phyloP scores from a whole-genome alignment of 202 grass and related monocot genomes.

The Brachypodium distachyon region DNA sequence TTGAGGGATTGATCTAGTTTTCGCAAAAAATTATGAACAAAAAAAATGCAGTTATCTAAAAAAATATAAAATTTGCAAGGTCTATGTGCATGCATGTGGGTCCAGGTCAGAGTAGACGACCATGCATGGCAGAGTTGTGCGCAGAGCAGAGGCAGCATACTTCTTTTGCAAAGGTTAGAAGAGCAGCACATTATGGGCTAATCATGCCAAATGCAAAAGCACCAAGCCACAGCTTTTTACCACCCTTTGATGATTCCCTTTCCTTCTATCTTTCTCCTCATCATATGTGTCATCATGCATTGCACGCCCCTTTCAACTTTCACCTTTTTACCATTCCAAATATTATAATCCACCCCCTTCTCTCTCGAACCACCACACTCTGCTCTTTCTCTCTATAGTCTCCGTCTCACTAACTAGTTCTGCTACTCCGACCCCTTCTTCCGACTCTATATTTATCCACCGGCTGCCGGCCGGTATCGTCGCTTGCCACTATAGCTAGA shows the following conservation, averaged over 20 bases:
- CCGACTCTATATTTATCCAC: conserved; percentile 27
- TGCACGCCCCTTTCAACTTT: conserved; percentile 42
- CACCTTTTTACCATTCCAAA: conserved; percentile 15
- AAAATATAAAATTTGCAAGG: too few species aligned
- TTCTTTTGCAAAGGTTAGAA: not conserved
- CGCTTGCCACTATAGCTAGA: conserved; percentile 39
- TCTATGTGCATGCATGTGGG: not conserved
- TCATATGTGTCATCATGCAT: conserved; percentile 63
- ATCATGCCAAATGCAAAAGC: conserved; percentile 92
- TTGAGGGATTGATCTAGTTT: too few species aligned
- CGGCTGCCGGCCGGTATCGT: not conserved
- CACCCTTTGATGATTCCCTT: conserved; percentile 4
- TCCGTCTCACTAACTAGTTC: not conserved
- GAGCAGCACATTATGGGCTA: conserved; percentile 73
- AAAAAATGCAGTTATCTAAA: too few species aligned
- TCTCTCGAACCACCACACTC: not conserved
- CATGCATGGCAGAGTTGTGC: not conserved
- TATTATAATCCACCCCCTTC: not conserved
- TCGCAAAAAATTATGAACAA: too few species aligned
- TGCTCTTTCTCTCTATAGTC: not conserved
- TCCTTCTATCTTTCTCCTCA: conserved; percentile 42
- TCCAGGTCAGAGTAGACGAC: not conserved
- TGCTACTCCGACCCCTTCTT: not conserved
- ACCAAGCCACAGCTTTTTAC: conserved; percentile 66
- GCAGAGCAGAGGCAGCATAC: not conserved